Conservation (phyloP, 306 rosid genomes). For the Ceratonia siliqua region DNA sequence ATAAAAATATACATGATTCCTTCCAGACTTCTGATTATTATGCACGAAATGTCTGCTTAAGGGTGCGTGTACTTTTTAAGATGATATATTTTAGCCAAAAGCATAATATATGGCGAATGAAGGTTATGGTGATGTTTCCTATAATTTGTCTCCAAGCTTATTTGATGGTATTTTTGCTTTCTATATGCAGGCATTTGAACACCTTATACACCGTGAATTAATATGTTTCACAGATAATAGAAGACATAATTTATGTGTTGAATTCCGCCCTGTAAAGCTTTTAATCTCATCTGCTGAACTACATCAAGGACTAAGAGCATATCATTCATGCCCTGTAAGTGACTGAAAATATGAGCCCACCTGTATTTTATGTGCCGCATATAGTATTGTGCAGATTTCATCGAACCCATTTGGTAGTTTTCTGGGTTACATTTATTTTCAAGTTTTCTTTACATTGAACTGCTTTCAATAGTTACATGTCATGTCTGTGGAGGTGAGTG, state of each 20-base stretch:
- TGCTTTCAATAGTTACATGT: conserved; percentile 7
- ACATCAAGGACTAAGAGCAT: conserved; percentile 66
- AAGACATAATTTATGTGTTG: conserved; percentile 66
- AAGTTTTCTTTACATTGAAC: neutral
- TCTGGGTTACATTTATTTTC: conserved; percentile 4
- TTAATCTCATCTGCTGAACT: conserved; percentile 62
- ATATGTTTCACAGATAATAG: conserved; percentile 76
- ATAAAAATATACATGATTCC: conserved; percentile 65
- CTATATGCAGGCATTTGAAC: conserved; percentile 83
- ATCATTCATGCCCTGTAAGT: conserved; percentile 82
- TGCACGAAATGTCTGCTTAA: conserved; percentile 65
- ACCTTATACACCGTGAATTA: conserved; percentile 72
- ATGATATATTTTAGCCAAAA: conserved; percentile 15
- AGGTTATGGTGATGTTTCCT: conserved; percentile 3
- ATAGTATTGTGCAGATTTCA: conserved; percentile 16
- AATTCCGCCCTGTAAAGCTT: conserved; percentile 79
- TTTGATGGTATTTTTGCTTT: conserved; percentile 15
- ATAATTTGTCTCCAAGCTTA: neutral
- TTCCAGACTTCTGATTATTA: conserved; percentile 67
- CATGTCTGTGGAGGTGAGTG: neutral
- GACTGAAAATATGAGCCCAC: neutral
- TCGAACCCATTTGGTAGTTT: conserved; percentile 12
- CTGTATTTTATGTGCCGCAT: conserved; percentile 2
- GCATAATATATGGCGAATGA: conserved; percentile 17
- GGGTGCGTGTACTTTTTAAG: conserved; percentile 53